These are phyloP conservation scores for Irpex sp. DNA, from an alignment of 1,284 basidiomycete genomes.

Conservation along the genomic window DNA sequence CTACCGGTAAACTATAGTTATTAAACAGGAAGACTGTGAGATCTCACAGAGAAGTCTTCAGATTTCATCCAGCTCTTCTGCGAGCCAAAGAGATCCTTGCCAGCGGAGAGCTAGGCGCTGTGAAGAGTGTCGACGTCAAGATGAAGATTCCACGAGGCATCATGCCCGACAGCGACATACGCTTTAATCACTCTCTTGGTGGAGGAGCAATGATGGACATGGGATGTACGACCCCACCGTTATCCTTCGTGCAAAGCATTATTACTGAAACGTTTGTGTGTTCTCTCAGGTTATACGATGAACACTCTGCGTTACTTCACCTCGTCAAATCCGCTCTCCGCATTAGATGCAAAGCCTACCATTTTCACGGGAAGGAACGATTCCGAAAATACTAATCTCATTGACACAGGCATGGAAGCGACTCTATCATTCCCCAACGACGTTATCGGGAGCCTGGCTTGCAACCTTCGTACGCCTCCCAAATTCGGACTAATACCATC, in stretches of 20 bases:
- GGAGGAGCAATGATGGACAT: conserved; percentile 69
- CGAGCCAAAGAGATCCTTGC: conserved; percentile 34
- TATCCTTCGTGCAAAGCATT: background rate
- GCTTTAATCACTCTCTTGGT: conserved; percentile 54
- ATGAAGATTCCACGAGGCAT: conserved; percentile 28
- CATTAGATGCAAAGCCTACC: conserved; percentile 1
- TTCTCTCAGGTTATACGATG: conserved; percentile 4
- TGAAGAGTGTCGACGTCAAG: conserved; percentile 26
- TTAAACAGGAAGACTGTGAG: background rate
- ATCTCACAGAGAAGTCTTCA: conserved; percentile 11
- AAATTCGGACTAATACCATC: conserved; percentile 8
- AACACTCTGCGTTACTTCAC: conserved; percentile 8
- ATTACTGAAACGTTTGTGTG: no score
- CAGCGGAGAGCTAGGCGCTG: conserved; percentile 35
- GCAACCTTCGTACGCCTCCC: conserved; percentile 3
- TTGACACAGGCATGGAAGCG: conserved; percentile 14
- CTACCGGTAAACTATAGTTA: conserved; percentile 18
- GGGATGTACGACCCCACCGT: conserved; percentile 42
- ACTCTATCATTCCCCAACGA: conserved; percentile 12
- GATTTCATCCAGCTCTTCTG: conserved; percentile 42
- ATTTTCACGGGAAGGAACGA: background rate
- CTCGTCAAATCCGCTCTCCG: conserved; percentile 5
- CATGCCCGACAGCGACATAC: conserved; percentile 45
- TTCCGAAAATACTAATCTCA: background rate
- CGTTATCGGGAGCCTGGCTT: conserved; percentile 8